These are phyloP conservation scores for Tetrapisispora fleetii DNA, from an alignment of 805 yeast species.

Conservation along the genomic window DNA sequence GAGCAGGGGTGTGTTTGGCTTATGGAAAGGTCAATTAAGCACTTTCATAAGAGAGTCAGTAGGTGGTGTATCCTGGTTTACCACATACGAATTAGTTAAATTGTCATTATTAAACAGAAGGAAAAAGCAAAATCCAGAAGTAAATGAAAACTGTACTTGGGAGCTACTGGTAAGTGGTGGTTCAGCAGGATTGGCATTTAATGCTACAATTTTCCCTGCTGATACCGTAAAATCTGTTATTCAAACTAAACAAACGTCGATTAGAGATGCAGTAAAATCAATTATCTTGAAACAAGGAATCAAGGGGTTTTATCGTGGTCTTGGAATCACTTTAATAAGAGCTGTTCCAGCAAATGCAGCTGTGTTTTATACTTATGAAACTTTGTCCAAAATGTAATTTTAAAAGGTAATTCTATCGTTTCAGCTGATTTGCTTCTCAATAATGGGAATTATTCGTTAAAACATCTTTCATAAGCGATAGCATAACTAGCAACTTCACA, in stretches of 20 bases:
- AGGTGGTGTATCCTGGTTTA: constrained; percentile 93
- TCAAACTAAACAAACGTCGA: constrained; percentile 38
- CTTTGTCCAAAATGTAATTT: constrained; percentile 19
- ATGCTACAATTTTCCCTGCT: constrained; percentile 73
- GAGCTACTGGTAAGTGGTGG: constrained; percentile 75
- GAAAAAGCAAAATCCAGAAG: constrained; percentile 13
- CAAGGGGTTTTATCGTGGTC: constrained; percentile 68
- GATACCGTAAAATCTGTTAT: constrained; percentile 84
- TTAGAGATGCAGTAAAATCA: constrained; percentile 37
- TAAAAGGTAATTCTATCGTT: too few species aligned
- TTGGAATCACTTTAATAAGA: constrained; percentile 70
- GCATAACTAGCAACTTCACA: too few species aligned
- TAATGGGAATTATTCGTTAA: too few species aligned
- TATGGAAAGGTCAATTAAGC: constrained; percentile 82
- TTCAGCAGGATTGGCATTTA: constrained; percentile 73
- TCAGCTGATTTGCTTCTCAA: too few species aligned
- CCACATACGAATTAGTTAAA: constrained; percentile 62
- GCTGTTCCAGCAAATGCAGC: constrained; percentile 87
- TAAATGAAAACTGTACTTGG: constrained; percentile 31
- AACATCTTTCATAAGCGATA: too few species aligned
- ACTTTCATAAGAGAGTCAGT: constrained; percentile 76
- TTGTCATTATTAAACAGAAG: constrained; percentile 19
- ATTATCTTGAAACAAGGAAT: constrained; percentile 50
- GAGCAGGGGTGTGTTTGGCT: constrained; percentile 53
- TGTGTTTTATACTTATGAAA: constrained; percentile 73